These are phyloP conservation scores for Paracoccidioides brasiliensis DNA, from an alignment of 2,329 filamentous ascomycete species.

Conservation along the genomic window DNA sequence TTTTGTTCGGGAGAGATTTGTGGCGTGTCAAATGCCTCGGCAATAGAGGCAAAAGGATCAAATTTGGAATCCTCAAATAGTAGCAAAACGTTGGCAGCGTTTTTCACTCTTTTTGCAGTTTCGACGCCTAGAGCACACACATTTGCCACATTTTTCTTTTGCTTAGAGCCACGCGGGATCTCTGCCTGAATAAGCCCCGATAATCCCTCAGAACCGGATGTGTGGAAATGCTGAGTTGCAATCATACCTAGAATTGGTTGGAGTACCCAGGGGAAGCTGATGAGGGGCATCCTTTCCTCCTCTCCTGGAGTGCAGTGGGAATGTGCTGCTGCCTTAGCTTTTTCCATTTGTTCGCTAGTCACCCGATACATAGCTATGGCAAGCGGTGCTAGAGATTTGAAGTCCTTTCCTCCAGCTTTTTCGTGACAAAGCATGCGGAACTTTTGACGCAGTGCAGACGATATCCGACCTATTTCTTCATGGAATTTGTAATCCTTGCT, in stretches of 20 bases:
- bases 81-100: conserved; percentile 23
- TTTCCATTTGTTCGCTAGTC: conserved; percentile 56
- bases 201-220: neutral
- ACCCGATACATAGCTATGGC: conserved; percentile 80
- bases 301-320: conserved; percentile 11
- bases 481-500: conserved; percentile 73
- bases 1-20: neutral
- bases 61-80: conserved; percentile 15
- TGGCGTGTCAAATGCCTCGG: conserved; percentile 4
- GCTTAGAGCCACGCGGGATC: neutral
- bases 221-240: conserved; percentile 35
- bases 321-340: conserved; percentile 45
- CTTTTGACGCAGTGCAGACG: conserved; percentile 51
- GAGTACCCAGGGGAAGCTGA: conserved; percentile 93
- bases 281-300: conserved; percentile 53
- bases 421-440: conserved; percentile 56
- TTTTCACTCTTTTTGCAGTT: conserved; percentile 21
- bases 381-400: conserved; percentile 52
- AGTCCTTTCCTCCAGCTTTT: conserved; percentile 48
- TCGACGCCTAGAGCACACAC: conserved; percentile 14
- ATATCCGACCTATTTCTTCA: conserved; percentile 64
- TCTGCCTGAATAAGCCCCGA: neutral
- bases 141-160: neutral
- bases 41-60: conserved; percentile 6
- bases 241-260: conserved; percentile 56